Base-by-base conservation (phyloP, 768 basidiomycete genomes). In the Termitomyces sp. region DNA sequence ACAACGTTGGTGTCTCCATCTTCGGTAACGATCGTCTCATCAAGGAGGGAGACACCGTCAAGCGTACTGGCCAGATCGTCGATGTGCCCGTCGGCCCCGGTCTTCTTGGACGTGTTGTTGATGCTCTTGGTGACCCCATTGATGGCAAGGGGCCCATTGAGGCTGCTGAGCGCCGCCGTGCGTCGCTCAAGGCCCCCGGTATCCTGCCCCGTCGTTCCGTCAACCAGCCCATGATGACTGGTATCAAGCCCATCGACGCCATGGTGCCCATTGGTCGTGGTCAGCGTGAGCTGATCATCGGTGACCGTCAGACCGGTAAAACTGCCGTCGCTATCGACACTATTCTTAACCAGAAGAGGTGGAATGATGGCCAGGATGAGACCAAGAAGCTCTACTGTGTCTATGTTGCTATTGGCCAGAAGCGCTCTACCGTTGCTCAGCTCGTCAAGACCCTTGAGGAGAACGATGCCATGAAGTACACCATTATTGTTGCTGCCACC, bases 181-280 rank as follows among this genome's bases (percentile, higher is more conserved):
- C 97, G 59, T 93, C 96, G 63, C 78, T 97, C 74, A 99, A 99
- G 84, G 97, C 97, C 39, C 97, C 97, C 64, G 97, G 97, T 82
- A 98, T 98, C 72, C 81, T 98, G 52, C 97, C 97, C 65, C 93
- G 97, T 83, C 94, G 93, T 70, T 98, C 97, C 72, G 97, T 99
- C 80, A 92, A 93, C 82, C 94, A 98, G 84, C 96, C 97, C 66
- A 99, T 99, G 97, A 92, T 97, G 90, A 99, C 97, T 64, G 97
- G 97, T 81, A 88, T 99, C 72, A 99, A 99, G 82, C 94, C 96
- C 72, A 98, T 99, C 74, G 97, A 99, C 76, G 96, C 97, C 72
- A 97, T 99, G 94, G 97, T 99, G 63, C 97, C 97, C 68, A 99
- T 99, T 73, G 97, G 97, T 72, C 97, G 97, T 88, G 97, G 97